Evolutionary conservation across 306 rosid genomes (phyloP), one percentile per base, ranked within the genome.

Genomic region (Cucumis cinereus): DNA sequence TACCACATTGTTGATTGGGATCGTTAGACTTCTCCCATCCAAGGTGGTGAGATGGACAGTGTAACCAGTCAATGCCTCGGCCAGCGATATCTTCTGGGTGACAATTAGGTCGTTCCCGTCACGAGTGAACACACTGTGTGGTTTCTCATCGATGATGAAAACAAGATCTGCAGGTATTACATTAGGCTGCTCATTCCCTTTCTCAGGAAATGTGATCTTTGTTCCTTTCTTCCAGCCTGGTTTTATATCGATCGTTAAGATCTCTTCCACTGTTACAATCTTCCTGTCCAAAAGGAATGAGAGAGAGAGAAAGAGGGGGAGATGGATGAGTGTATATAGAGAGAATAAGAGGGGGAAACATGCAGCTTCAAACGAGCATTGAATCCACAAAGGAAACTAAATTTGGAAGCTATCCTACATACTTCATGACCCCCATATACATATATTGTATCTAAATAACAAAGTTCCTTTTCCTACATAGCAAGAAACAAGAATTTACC

Each of bases 191-290:
- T 87, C 88, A 2, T 89, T 83, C 14, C 93, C 93, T 60, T 87
- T 89, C 64, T 89, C 88, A 0, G 86, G 90, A 74, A 87, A 89
- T 38, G 90, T 89, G 73, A 89, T 87, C 84, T 85, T 87, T 23
- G 93, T 89, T 23, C 93, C 90, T 77, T 89, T 87, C 77, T 87
- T 89, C 93, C 93, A 87, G 47, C 93, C 90, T 7, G 90, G 89
- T 50, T 89, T 89, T 13, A 89, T 79, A 40, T 75, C 72, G 3
- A 87, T 87, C 57, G 93, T 89, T 55, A 89, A 73, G 52, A 89
- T 87, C 67, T 89, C 90, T 73, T 89, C 93, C 19, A 85, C 89
- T 11, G 45, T 75, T 78, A 78, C 82, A 56, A 82, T 78, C 80
- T 80, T 85, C 23, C 90, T 89, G 79, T 35, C 10, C 38, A 56